These are phyloP conservation scores for Epichloe bromicola DNA, from an alignment of 2,329 filamentous ascomycete genomes.

Conservation along the genomic window DNA sequence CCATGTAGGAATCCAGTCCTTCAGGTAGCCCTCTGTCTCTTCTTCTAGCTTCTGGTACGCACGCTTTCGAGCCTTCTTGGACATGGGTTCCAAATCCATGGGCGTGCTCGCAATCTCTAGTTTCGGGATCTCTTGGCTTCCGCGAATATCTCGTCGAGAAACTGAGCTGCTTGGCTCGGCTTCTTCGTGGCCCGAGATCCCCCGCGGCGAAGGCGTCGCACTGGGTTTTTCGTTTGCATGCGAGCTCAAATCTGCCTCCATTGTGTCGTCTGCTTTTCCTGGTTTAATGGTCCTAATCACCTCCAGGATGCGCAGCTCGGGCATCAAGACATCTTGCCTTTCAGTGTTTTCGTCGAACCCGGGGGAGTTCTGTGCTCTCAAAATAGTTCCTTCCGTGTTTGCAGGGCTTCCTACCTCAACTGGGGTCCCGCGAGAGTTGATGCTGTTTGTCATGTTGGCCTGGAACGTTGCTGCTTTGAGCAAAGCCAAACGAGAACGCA, in stretches of 20 bases:
- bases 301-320: not conserved
- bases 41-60: conserved; percentile 1
- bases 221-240: not conserved
- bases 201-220: not conserved
- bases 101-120: not conserved
- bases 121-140: not conserved
- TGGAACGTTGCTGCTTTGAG: not conserved
- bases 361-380: not conserved
- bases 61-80: not conserved
- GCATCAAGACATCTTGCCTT: not conserved
- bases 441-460: not conserved
- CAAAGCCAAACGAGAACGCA: not conserved
- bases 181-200: not conserved
- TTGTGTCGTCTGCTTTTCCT: not conserved
- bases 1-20: not conserved
- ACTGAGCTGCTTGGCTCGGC: not conserved
- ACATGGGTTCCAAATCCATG: not conserved
- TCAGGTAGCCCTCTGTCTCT: not conserved
- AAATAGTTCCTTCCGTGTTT: not conserved
- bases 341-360: not conserved
- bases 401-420: too few species aligned
- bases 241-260: not conserved
- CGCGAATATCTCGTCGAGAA: too few species aligned
- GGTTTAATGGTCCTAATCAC: not conserved
- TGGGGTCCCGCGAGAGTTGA: not conserved